A percentile compares a stretch with the other conserved stretches of the same genome.
Conservation (phyloP, 768 basidiomycete genomes). For the Rhodotorula sphaerocarpa region DNA sequence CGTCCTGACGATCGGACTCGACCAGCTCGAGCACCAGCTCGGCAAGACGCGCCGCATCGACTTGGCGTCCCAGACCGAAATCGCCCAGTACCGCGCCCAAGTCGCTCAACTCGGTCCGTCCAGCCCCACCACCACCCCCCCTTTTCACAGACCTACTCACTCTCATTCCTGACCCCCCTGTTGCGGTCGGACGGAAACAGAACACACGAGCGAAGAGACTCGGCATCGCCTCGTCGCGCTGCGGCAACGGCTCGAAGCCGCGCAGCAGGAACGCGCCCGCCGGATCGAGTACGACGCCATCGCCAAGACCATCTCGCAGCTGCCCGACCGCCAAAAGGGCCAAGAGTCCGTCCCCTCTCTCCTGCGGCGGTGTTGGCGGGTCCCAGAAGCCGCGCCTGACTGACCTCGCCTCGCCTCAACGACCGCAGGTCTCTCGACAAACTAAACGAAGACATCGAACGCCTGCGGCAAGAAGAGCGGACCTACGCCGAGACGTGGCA, state of each 20-base stretch:
- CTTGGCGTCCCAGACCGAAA: conserved; percentile 3
- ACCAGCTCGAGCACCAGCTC: conserved; percentile 15
- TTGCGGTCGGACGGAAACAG: neutral
- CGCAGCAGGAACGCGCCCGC: conserved; percentile 23
- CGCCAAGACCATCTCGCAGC: conserved; percentile 3
- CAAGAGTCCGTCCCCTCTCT: conserved; percentile 16
- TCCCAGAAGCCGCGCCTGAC: neutral
- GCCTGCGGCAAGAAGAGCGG: conserved; percentile 5
- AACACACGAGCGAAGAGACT: neutral
- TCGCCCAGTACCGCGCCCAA: conserved; percentile 2
- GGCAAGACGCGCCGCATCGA: conserved; percentile 2
- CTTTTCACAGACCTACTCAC: neutral
- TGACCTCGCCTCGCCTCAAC: neutral
- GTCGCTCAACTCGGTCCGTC: conserved; percentile 7
- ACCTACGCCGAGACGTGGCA: conserved; percentile 25
- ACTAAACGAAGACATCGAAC: conserved; percentile 12
- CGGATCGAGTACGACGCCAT: conserved; percentile 29
- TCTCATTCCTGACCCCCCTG: neutral
- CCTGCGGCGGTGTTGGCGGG: neutral
- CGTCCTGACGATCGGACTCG: conserved; percentile 6
- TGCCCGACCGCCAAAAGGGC: conserved; percentile 19
- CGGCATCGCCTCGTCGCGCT: neutral
- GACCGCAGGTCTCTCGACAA: conserved; percentile 14
- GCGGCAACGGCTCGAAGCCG: neutral
- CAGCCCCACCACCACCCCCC: no score